These are phyloP conservation scores for Dactylellina parvicollis DNA, from an alignment of 2,329 filamentous ascomycete species.

Conservation along the genomic window DNA sequence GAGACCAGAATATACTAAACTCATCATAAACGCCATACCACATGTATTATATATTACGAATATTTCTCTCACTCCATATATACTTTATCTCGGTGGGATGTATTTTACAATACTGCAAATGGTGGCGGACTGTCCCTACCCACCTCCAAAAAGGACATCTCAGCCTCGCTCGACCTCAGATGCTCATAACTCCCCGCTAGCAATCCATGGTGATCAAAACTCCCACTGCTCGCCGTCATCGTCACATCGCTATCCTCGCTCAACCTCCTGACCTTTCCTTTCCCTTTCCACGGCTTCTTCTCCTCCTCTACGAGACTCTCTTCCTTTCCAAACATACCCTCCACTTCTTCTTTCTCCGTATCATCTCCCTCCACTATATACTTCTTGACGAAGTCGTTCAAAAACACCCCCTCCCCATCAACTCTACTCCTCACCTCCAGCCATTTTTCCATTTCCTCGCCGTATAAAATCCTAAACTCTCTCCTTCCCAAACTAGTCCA, in stretches of 20 bases:
- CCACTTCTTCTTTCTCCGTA: constrained; percentile 33
- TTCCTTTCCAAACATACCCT: constrained; percentile 43
- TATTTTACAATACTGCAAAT: constrained; percentile 43
- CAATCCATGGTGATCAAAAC: constrained; percentile 20
- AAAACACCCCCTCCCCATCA: constrained; percentile 85
- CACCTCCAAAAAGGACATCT: constrained; percentile 53
- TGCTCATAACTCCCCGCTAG: constrained; percentile 51
- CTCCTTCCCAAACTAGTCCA: constrained; percentile 71
- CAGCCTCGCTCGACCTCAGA: constrained; percentile 48
- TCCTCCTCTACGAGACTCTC: not conserved
- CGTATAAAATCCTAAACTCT: constrained; percentile 76
- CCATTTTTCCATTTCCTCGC: constrained; percentile 73
- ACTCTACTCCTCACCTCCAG: constrained; percentile 73
- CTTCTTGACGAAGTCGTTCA: constrained; percentile 87
- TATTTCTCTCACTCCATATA: too few relatives aligned
- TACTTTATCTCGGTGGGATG: not conserved
- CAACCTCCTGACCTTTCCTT: constrained; percentile 24
- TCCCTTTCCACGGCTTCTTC: constrained; percentile 47
- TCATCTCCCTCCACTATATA: constrained; percentile 64
- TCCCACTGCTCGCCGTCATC: constrained; percentile 43
- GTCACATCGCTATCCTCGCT: constrained; percentile 49
- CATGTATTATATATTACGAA: too few relatives aligned
- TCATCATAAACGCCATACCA: too few relatives aligned
- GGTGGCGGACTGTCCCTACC: constrained; percentile 43
- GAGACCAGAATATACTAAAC: too few relatives aligned